Conservation (phyloP, 352 stramenopile species). For the Globisporangium okanoganense region DNA sequence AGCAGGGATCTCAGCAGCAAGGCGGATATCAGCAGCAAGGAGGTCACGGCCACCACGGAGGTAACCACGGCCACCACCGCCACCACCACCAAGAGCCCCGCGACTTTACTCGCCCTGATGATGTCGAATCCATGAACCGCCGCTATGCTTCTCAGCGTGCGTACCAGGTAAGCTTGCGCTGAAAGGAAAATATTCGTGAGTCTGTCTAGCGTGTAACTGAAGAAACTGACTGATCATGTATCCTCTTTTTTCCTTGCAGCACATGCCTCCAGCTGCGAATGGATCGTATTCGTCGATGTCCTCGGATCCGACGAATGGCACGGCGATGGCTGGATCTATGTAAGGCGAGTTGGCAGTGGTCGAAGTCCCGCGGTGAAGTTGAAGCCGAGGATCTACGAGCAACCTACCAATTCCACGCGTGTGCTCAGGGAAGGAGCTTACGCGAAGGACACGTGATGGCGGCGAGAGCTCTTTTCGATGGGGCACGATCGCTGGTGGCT, state of each 20-base stretch:
- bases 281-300: constrained; percentile 64
- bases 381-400: not conserved
- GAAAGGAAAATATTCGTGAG: not conserved
- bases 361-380: not conserved
- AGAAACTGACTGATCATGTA: not conserved
- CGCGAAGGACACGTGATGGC: not conserved
- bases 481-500: constrained; percentile 1
- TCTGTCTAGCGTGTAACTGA: not conserved
- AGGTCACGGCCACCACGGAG: constrained; percentile 22
- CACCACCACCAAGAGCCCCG: constrained; percentile 41
- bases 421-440: not conserved
- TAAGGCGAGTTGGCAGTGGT: constrained; percentile 19
- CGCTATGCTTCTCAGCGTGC: constrained; percentile 72
- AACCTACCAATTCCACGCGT: not conserved
- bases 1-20: constrained; percentile 38
- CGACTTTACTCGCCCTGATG: constrained; percentile 74
- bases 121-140: constrained; percentile 75
- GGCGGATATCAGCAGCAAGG: constrained; percentile 34
- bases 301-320: constrained; percentile 61
- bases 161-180: constrained; percentile 51
- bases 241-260: constrained; percentile 22
- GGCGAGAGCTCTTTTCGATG: constrained; percentile 2
- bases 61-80: constrained; percentile 35
- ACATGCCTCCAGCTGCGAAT: constrained; percentile 64
- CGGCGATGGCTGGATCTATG: constrained; percentile 72